Evolutionary conservation across 1,284 basidiomycete species (phyloP).

Genomic region (Cutaneotrichosporon sp.): DNA sequence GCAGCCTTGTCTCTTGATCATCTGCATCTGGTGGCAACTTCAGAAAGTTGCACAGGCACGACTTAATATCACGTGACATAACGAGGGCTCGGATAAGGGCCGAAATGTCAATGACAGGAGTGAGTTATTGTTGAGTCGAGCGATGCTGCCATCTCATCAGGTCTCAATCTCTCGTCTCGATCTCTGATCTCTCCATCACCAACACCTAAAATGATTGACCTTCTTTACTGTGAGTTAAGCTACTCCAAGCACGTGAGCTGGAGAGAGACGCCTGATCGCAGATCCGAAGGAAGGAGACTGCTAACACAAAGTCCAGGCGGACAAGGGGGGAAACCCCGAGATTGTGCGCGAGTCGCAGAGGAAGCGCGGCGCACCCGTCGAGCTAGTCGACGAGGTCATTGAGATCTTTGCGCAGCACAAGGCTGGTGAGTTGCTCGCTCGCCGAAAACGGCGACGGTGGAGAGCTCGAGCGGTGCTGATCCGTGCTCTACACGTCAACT

Average conservation of each 20-base stretch:
- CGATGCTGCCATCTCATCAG: not conserved
- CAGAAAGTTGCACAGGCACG: constrained; percentile 13
- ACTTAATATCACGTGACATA: not conserved
- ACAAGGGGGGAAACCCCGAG: constrained; percentile 92
- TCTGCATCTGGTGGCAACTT: constrained; percentile 11
- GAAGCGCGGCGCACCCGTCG: constrained; percentile 82
- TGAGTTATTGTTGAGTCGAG: not conserved
- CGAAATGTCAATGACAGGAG: not conserved
- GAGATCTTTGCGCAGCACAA: constrained; percentile 68
- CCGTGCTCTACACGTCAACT: constrained; percentile 6
- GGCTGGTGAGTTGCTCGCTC: constrained; percentile 63
- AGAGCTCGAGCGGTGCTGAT: constrained; percentile 8
- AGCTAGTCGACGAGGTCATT: constrained; percentile 91
- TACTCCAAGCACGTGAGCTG: not conserved
- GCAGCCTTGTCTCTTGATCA: too few species aligned
- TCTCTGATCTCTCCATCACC: not conserved
- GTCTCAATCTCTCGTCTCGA: not conserved
- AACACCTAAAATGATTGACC: constrained; percentile 46
- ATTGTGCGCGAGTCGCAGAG: constrained; percentile 88
- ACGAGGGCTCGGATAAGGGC: constrained; percentile 1
- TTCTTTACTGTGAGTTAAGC: constrained; percentile 44
- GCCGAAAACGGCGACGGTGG: not conserved
- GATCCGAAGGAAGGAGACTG: not conserved
- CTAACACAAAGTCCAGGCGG: constrained; percentile 50
- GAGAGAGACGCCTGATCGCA: not conserved